Percentiles rank a stretch among this genome's conserved stretches.
Evolutionary conservation across 2,329 filamentous ascomycete species (phyloP).

Genomic region (Orbilia brochopaga): DNA sequence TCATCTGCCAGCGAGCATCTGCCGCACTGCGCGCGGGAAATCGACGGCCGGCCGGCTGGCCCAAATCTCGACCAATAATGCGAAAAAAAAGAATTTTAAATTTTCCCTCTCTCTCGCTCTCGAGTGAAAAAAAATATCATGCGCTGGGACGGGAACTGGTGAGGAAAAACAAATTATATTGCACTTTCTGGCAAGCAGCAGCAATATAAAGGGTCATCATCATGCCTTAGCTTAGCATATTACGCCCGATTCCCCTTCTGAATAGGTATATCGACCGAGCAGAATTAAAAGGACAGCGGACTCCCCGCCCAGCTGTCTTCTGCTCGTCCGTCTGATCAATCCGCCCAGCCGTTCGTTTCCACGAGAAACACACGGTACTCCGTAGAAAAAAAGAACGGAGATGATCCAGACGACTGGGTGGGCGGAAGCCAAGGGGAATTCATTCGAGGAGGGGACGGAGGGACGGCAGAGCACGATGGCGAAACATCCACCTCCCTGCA

Average conservation of each 20-base stretch:
- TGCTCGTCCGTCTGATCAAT: too few relatives aligned
- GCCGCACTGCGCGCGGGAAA: neutral
- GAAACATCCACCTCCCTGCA: slow-evolving; percentile 39
- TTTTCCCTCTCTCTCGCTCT: too few relatives aligned
- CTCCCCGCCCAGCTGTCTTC: too few relatives aligned
- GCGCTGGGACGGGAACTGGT: too few relatives aligned
- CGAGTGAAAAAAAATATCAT: too few relatives aligned
- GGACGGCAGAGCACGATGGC: slow-evolving; percentile 22
- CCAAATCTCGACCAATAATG: neutral
- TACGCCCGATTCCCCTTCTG: too few relatives aligned
- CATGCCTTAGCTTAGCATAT: slow-evolving; percentile 1
- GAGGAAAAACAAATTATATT: neutral
- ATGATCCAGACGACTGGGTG: neutral
- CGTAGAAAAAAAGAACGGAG: neutral
- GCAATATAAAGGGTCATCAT: neutral
- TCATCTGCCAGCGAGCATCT: neutral
- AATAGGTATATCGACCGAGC: too few relatives aligned
- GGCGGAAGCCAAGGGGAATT: neutral
- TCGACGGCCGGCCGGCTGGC: too few relatives aligned
- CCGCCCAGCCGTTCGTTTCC: too few relatives aligned
- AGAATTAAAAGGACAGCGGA: neutral
- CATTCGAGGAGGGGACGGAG: too few relatives aligned
- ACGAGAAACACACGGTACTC: neutral
- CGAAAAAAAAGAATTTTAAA: neutral
- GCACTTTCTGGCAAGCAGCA: neutral